Conservation (phyloP, 2,329 filamentous ascomycete species). For the Stachybotrys chartarum region DNA sequence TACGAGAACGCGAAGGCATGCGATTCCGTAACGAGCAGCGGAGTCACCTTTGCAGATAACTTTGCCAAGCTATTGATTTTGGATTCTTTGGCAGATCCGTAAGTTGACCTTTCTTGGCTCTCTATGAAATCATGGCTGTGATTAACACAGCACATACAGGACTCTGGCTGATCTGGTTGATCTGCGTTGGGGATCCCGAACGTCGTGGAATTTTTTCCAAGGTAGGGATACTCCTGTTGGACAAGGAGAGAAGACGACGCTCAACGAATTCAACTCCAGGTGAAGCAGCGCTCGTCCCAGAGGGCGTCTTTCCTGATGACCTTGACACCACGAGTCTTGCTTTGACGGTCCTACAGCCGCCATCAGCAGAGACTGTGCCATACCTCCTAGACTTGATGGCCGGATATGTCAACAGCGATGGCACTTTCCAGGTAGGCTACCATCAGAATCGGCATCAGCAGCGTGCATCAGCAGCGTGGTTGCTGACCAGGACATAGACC, state of each 20-base stretch:
- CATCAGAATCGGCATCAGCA: neutral
- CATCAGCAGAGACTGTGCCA: neutral
- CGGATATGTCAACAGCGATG: neutral
- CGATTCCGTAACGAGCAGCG: neutral
- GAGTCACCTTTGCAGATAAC: neutral
- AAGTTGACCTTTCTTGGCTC: neutral
- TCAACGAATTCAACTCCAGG: neutral
- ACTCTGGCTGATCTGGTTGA: neutral
- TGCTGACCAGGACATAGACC: neutral
- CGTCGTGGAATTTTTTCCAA: neutral
- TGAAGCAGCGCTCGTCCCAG: neutral
- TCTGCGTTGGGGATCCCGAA: neutral
- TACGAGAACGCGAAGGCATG: neutral
- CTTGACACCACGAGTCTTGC: neutral
- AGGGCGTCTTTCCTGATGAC: neutral
- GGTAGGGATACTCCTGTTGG: neutral
- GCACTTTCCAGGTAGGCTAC: neutral
- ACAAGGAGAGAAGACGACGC: neutral
- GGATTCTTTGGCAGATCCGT: neutral
- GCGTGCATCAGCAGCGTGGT: neutral
- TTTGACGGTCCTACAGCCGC: neutral
- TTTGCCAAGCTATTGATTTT: neutral
- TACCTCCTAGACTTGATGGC: neutral
- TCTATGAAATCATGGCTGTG: neutral
- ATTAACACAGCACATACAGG: neutral